Base-by-base conservation (phyloP, 2,329 filamentous ascomycete species). In the Macrophomina phaseolina region DNA sequence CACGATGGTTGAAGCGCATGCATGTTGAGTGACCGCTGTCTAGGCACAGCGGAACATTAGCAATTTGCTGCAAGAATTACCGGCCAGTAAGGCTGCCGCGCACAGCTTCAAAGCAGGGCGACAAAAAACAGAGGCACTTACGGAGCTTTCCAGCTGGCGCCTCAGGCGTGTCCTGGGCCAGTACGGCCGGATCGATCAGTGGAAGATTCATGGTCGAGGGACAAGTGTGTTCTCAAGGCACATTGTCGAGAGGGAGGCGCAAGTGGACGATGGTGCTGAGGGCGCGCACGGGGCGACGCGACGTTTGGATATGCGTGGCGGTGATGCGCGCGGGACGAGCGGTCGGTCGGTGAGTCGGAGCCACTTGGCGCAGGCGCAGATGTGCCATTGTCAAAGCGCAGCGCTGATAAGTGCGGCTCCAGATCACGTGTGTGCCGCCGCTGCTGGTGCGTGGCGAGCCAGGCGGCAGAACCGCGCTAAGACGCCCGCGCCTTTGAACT, bases 1-100 rank as follows among this genome's bases (percentile, higher is more conserved):
- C 95, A 76, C 90, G 92, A 76, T 93, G 92, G 76, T 94, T 97
- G 85, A 99, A 99, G 71, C 94, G 92, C 67, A 90, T 82, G 73
- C 86, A 89, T 42, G 87, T 88, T 58, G 87, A 86, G 78, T 89
- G 87, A 58, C 88, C 87, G 74, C 84, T 87, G 73, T 83, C 85
- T 87, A 66, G 34, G 23, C 23, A 30, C 32, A 32, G 23, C 23
- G 56, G 45, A 40, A 3, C 69, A 16, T 68, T 68, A 73, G 69
- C 67, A 67, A 69, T 69, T 67, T 71, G 68, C 64, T 66, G 36
- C 8, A 28, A 9, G 36, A 12, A 46, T 30, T 28, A 30, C 53
- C 40, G 69, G 62, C 90, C 81, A 74, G 86, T 88, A 71, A 86
- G 88, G 28, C 28, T 23, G 56, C 42, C 16, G 2, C 8, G 16